Base-by-base conservation (phyloP, 2,329 filamentous ascomycete genomes). In the Sphaerulina musiva region DNA sequence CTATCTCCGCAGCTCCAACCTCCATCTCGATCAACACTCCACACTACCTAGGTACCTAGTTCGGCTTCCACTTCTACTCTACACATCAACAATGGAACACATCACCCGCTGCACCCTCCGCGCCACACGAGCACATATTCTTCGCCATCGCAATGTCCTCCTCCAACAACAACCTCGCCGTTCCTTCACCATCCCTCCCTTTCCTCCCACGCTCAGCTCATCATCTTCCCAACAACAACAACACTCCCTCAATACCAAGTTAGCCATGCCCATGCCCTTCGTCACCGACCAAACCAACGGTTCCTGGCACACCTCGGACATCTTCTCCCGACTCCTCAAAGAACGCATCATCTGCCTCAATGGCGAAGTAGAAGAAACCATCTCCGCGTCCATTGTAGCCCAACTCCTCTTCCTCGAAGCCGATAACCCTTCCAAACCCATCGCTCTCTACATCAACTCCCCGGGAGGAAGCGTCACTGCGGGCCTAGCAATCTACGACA, bases 321-420 rank as follows among this genome's bases (percentile, higher is more conserved):
- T 73, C 55, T 76, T 71, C 69, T 76, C 70, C 29, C 72, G 74
- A 47, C 70, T 76, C 9, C 69, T 77, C n/a, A 73, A 75, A 65
- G 92, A 97, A 78, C 88, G 92, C 59, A 97, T 97, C 66, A 80
- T 98, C 67, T 95, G 88, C 69, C 80, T 97, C 36, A 96, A 95
- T 67, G 92, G 92, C 66, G 80, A 87, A 67, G 90, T 97, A 54
- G 87, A 97, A 74, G 89, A 95, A 68, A 85, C 82, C 41, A 83
- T 93, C 62, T 95, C 90, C 38, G 92, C 93, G n/a, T 88, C 87
- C 41, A 89, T 97, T 59, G 92, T 97, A 29, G 89, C 93, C 1
- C 95, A 98, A 70, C 83, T 98, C 20, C 86, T 98, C 59, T 98
- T 91, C 81, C 89, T 98, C 71, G 95, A 98, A 78, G 93, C 92